These are phyloP conservation scores for Marchantia polymorpha DNA, from an alignment of 225 moss, liverwort and hornwort species.

Conservation along the genomic window DNA sequence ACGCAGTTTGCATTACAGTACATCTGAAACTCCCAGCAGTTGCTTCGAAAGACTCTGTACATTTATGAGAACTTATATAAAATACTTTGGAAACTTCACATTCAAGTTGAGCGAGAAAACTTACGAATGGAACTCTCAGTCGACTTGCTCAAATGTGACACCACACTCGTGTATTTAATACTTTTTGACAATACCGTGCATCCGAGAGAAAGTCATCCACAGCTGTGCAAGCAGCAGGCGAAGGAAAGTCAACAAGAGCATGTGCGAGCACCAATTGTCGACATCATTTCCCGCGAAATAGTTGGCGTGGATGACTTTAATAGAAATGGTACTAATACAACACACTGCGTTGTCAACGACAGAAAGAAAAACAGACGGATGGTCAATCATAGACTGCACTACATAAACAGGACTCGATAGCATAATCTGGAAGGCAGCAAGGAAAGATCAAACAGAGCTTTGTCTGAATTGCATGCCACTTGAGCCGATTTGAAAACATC, in stretches of 20 bases:
- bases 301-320: slow-evolving; percentile 60
- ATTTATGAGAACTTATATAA: too few relatives aligned
- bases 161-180: slow-evolving; percentile 65
- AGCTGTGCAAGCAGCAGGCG: slow-evolving; percentile 58
- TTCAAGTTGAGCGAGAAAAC: not conserved
- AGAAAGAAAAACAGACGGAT: too few relatives aligned
- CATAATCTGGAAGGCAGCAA: too few relatives aligned
- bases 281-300: slow-evolving; percentile 56
- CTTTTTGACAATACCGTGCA: slow-evolving; percentile 54
- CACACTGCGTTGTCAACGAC: too few relatives aligned
- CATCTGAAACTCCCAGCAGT: too few relatives aligned
- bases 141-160: slow-evolving; percentile 64
- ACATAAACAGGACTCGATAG: too few relatives aligned
- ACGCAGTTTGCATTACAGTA: too few relatives aligned
- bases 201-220: slow-evolving; percentile 73
- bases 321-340: slow-evolving; percentile 41
- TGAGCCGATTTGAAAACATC: too few relatives aligned
- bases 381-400: too few relatives aligned
- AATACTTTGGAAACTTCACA: not conserved
- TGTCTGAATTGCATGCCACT: too few relatives aligned
- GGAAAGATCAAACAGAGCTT: too few relatives aligned
- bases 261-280: slow-evolving; percentile 83
- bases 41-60: too few relatives aligned
- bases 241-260: slow-evolving; percentile 46
- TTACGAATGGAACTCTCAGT: slow-evolving; percentile 56